These are phyloP conservation scores for Clavispora asparagi DNA, from an alignment of 805 yeast genomes.

Conservation along the genomic window DNA sequence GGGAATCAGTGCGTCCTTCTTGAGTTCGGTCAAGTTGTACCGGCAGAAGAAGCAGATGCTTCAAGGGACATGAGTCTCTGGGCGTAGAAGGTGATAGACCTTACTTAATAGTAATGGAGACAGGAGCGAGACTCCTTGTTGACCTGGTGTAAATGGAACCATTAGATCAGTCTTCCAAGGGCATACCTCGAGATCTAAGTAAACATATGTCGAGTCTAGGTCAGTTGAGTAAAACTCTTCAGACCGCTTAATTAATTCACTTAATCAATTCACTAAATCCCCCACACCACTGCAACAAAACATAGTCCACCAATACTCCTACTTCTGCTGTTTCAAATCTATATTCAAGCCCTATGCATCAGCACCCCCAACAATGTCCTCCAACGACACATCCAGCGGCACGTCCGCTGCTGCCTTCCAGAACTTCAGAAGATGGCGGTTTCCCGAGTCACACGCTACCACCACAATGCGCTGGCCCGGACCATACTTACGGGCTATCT, in stretches of 20 bases:
- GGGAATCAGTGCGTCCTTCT: conserved; percentile 37
- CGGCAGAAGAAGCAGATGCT: conserved; percentile 26
- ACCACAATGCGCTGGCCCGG: conserved; percentile 71
- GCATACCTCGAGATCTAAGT: too few species aligned
- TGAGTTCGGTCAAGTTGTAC: conserved; percentile 34
- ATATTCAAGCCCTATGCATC: too few species aligned
- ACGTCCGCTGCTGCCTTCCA: conserved; percentile 66
- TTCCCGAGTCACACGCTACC: conserved; percentile 88
- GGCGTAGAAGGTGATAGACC: neutral
- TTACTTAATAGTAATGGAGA: neutral
- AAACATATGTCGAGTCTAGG: too few species aligned
- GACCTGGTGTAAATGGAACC: neutral
- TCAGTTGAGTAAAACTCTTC: too few species aligned
- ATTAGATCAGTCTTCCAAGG: too few species aligned
- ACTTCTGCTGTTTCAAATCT: neutral
- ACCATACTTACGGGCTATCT: conserved; percentile 40
- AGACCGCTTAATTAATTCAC: too few species aligned
- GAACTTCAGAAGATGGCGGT: conserved; percentile 84
- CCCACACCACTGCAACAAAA: too few species aligned
- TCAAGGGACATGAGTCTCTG: neutral
- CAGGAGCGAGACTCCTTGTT: neutral
- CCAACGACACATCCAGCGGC: conserved; percentile 31
- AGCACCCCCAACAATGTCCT: conserved; percentile 24
- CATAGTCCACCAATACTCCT: too few species aligned
- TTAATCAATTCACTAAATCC: too few species aligned